Evolutionary conservation across 2,329 filamentous ascomycete genomes (phyloP), one percentile per base, ranked within the genome.

Genomic region (Chaetomium strumarium): DNA sequence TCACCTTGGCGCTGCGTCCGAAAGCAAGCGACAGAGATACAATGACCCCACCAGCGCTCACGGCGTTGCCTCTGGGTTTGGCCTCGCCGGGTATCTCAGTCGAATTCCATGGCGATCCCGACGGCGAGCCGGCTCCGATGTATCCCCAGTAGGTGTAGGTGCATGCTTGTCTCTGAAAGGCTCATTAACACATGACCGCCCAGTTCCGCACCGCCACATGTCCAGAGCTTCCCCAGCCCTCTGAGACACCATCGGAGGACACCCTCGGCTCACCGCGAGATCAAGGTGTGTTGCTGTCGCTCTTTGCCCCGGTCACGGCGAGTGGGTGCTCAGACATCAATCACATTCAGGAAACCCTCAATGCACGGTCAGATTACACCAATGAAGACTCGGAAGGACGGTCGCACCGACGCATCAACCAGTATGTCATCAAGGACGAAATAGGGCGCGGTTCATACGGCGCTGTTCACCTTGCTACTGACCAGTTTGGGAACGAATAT

Each of bases 371-470:
- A 30, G 84, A 93, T 66, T 95, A 95, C 69, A 85, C 81, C 56
- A 93, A 85, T 63, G 91, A 90, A 67, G 86, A 92, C 62, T 77
- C 85, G 60, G 90, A 96, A 64, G 90, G 90, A 24, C 80, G 77
- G 46, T 84, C 86, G 2, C 84, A 95, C 65, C 89, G 95, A 66
- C 81, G 84, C 53, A 92, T 97, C 72, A 97, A 97, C 68, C 92
- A 97, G 71, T 99, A 97, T 68, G 78, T 86, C 53, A 93, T 99
- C 65, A 85, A 87, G 68, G 87, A 95, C 67, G 92, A 97, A 75
- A 96, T 99, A 63, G 93, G 93, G n/a, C 80, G 90, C 59, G 93
- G 93, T 16, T 97, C 92, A 0, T 99, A 95, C 68, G 93, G 93
- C 8, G 86, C 91, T 11, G 93, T 99, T 13, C 90, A 97, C 70